A percentile compares a stretch with the other conserved stretches of the same genome.
Evolutionary conservation across 805 yeast species (phyloP).

Genomic region (Yamadazyma laniorum): DNA sequence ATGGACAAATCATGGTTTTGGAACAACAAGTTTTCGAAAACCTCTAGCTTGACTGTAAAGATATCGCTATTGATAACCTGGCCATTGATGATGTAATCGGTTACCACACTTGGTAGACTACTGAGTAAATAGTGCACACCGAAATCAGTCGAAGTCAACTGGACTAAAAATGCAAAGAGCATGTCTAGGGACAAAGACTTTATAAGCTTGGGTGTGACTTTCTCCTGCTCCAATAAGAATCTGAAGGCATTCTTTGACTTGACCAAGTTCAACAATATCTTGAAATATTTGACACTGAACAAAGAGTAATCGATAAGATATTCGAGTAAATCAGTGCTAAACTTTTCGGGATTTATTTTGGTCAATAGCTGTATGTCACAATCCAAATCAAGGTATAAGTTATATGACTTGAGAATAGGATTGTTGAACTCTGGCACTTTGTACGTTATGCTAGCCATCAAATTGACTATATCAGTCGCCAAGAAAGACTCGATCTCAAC

Average conservation of each 20-base stretch:
- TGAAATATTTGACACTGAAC: conserved; percentile 21
- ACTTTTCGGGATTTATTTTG: conserved; percentile 13
- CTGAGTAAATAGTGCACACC: conserved; percentile 20
- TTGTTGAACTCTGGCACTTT: conserved; percentile 8
- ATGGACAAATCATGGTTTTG: conserved; percentile 16
- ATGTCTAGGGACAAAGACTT: conserved; percentile 16
- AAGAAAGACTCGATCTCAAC: conserved; percentile 7
- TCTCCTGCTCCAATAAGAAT: conserved; percentile 10
- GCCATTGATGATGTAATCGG: conserved; percentile 19
- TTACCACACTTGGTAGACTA: conserved; percentile 24
- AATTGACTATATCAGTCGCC: conserved; percentile 19
- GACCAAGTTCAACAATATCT: conserved; percentile 25
- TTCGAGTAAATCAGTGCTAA: conserved; percentile 13
- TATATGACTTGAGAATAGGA: conserved; percentile 19
- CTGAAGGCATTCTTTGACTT: conserved; percentile 17
- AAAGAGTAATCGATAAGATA: conserved; percentile 12
- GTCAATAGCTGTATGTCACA: conserved; percentile 22
- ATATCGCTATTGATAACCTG: conserved; percentile 21
- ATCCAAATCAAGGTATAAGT: conserved; percentile 14
- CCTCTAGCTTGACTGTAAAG: conserved; percentile 22
- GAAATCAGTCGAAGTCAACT: conserved; percentile 19
- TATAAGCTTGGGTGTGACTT: conserved; percentile 11
- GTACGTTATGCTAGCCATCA: conserved; percentile 22
- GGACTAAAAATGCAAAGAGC: conserved; percentile 20
- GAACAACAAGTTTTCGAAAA: conserved; percentile 23